A percentile compares a stretch with the other conserved stretches of the same genome.
Conservation (phyloP, 176 grass and related monocot species). For the Rhipidocladum racemiflorum region DNA sequence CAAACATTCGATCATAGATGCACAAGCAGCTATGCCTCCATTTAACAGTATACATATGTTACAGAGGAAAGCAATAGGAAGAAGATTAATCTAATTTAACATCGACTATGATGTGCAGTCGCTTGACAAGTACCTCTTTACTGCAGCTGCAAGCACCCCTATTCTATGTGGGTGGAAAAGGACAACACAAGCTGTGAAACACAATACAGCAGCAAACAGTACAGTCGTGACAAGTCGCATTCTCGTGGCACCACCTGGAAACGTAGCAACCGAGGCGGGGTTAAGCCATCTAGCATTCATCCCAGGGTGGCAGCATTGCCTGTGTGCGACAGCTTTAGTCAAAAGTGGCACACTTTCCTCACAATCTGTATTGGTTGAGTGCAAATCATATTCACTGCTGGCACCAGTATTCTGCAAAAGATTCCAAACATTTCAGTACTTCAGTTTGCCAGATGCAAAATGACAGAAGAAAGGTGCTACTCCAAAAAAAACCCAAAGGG, state of each 20-base stretch:
- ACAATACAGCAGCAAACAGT: conserved; percentile 57
- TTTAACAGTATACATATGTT: conserved; percentile 21
- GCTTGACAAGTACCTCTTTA: conserved; percentile 68
- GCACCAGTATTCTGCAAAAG: conserved; percentile 43
- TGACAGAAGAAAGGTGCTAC: not conserved
- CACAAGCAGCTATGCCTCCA: conserved; percentile 22
- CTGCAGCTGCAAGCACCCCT: conserved; percentile 47
- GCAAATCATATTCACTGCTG: conserved; percentile 18
- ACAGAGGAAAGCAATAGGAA: conserved; percentile 11
- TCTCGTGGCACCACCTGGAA: conserved; percentile 46
- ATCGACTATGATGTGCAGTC: conserved; percentile 37
- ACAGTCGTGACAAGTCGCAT: conserved; percentile 39
- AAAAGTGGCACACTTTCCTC: conserved; percentile 49
- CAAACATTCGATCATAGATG: conserved; percentile 18
- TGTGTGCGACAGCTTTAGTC: conserved; percentile 39
- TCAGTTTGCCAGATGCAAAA: conserved; percentile 6
- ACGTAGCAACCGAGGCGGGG: conserved; percentile 20
- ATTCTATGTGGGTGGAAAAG: conserved; percentile 68
- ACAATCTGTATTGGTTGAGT: conserved; percentile 17
- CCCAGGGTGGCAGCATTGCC: conserved; percentile 42
- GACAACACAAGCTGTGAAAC: conserved; percentile 67
- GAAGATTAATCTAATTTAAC: conserved; percentile 27
- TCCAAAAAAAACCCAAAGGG: not conserved
- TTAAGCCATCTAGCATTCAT: conserved; percentile 25
- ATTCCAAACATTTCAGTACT: not conserved